Evolutionary conservation across 163 green algal species (phyloP), one percentile per base, ranked within the genome.

Genomic region (Prototheca stagnorum): DNA sequence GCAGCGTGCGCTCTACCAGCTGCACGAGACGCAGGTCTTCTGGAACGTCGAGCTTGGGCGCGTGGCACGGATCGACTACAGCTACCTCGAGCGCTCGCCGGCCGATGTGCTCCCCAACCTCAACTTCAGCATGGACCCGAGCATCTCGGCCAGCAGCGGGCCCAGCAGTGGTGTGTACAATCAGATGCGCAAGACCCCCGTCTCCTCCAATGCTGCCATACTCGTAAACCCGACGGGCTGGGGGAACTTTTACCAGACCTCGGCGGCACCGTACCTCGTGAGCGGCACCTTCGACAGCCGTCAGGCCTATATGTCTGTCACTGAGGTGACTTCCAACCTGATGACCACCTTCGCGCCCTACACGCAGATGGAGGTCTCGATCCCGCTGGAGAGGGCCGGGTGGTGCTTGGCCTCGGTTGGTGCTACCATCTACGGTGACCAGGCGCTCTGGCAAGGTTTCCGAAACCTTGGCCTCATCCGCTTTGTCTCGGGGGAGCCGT

Each of bases 31-130:
- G 9, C 61, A 81, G 55, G 27, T 56, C 3, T 75, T 82, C 16
- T 82, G 67, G 70, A 65, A 73, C 37, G 58, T 79, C 28, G 61
- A 65, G 15, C 66, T 35, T 22, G 26, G 55, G 23, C 33, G 54
- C 5, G 27, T 61, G 2, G 62, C 42, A 37, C 20, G 44, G 20
- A 22, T 71, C 15, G 50, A 53, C 48, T 79, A 61, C 56, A 43
- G 49, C 6, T 29, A 49, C 17, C 35, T 59, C 29, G 49, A 67
- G 17, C 48, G 45, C 12, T 11, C n/a, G 16, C 46, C 46, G 4
- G 7, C 4, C 0, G 11, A n/a, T 1, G 35, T 44, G 25, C 22
- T 43, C 4, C 28, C 34, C n/a, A 53, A 53, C 5, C 35, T 53
- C 23, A 44, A 53, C 36, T 43, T 42, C 21, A 34, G 7, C 21